Base-by-base conservation (phyloP, 805 yeast genomes). In the Candida koratica region DNA sequence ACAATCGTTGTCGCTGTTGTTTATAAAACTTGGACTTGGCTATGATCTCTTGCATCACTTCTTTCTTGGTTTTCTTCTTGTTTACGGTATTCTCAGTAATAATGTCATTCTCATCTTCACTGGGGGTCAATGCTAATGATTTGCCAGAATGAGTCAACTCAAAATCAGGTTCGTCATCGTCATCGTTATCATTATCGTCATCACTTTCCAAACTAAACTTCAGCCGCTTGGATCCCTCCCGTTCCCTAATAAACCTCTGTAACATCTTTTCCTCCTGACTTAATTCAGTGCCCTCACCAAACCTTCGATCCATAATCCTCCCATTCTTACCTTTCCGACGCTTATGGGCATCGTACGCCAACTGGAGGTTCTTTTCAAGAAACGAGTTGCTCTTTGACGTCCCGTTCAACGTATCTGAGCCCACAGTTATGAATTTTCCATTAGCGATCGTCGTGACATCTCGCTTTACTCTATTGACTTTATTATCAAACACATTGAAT, bases 201-300 rank as follows among this genome's bases (percentile, higher is more conserved):
- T 89, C 74, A 52, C 84, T 82, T 50, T 77, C 90, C 43, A 84
- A 52, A 6, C 69, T 55, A 42, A 63, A 67, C 14, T 52, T 56
- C 19, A 79, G 75, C 27, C 70, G 64, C 15, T 73, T 64, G 41
- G 73, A 73, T 12, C 71, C 51, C 56, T 87, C 94, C 55, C 84
- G 73, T 64, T 90, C 97, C 38, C 81, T 77, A 4, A 96, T 85
- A 66, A 87, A 93, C 65, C 98, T 79, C 54, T 84, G 96, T 61
- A 93, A 74, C 96, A 88, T 88, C 58, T 84, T 86, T 48, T 93
- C 96, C 59, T 93, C 97, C 9, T 79, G 79, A n/a, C 82, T 75
- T 67, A 93, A 52, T 32, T 67, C 58, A 58, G 86, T 81, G 45
- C 75, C 74, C 54, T 93, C 98, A 56, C 98, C 99, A 58, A 93